Evolutionary conservation across 352 stramenopile species (phyloP).

Genomic region (Globisporangium barbulae): DNA sequence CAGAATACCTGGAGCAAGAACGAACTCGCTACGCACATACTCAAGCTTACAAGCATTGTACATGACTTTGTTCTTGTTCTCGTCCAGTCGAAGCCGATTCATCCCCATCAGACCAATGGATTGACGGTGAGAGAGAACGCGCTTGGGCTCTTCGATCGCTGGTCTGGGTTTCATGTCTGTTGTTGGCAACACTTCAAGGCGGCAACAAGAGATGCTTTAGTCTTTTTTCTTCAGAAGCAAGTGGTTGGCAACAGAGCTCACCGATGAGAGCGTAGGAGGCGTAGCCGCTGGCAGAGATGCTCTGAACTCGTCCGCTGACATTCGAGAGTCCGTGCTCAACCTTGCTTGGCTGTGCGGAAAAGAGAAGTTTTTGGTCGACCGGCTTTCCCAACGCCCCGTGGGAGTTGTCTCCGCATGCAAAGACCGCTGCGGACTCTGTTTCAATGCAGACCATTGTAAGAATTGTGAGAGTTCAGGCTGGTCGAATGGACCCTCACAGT

Average conservation of each 20-base stretch:
- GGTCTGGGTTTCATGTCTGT: constrained; percentile 15
- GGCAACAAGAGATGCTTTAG: neutral
- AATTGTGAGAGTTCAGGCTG: neutral
- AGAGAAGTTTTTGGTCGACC: neutral
- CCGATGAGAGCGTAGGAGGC: constrained; percentile 69
- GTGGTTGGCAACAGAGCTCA: constrained; percentile 15
- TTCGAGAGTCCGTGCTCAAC: constrained; percentile 25
- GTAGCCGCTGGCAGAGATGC: constrained; percentile 58
- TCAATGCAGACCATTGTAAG: neutral
- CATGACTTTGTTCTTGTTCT: constrained; percentile 6
- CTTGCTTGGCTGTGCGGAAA: constrained; percentile 24
- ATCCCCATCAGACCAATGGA: constrained; percentile 19
- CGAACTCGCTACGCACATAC: neutral
- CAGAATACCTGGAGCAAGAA: neutral
- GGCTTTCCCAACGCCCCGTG: constrained; percentile 43
- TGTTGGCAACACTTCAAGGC: constrained; percentile 18
- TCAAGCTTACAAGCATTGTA: constrained; percentile 10
- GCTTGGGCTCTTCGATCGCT: constrained; percentile 16
- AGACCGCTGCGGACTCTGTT: constrained; percentile 64
- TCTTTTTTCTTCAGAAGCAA: neutral
- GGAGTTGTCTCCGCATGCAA: constrained; percentile 70
- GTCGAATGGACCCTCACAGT: neutral
- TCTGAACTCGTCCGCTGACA: constrained; percentile 32
- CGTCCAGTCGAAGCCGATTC: constrained; percentile 14
- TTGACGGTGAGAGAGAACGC: constrained; percentile 14